Conservation (phyloP, 1,139 yeast species). For the Diutina catenulata region DNA sequence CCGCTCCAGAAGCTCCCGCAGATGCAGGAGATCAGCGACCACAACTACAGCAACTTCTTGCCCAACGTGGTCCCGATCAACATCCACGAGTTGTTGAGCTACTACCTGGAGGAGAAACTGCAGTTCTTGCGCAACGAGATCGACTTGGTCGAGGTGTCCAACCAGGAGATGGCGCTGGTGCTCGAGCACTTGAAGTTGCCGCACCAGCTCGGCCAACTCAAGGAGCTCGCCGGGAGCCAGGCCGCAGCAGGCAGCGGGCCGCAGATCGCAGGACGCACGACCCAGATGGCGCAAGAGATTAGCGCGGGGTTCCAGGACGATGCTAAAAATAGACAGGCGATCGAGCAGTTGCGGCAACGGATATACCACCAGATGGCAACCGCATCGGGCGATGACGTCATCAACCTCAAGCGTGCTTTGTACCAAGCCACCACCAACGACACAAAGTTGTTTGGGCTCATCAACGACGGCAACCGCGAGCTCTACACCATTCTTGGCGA, state of each 20-base stretch:
- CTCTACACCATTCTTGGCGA: conserved; percentile 20
- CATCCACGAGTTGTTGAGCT: conserved; percentile 77
- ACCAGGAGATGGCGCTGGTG: conserved; percentile 67
- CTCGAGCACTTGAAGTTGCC: conserved; percentile 76
- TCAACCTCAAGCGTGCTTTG: conserved; percentile 50
- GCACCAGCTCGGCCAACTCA: conserved; percentile 44
- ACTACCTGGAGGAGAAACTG: conserved; percentile 85
- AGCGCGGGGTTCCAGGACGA: conserved; percentile 15
- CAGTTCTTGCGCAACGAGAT: conserved; percentile 60
- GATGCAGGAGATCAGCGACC: conserved; percentile 30
- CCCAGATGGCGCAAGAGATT: conserved; percentile 19
- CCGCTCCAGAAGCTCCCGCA: not conserved
- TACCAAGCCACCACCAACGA: conserved; percentile 64
- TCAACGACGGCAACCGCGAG: conserved; percentile 16
- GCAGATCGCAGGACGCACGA: conserved; percentile 12
- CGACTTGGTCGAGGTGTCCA: conserved; percentile 67
- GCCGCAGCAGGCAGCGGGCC: not conserved
- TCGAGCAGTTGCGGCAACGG: conserved; percentile 22
- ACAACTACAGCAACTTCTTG: conserved; percentile 48
- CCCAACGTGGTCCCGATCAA: conserved; percentile 75
- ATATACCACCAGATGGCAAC: conserved; percentile 26
- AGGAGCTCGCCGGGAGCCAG: conserved; percentile 18
- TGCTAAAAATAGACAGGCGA: conserved; percentile 14
- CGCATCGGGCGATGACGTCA: conserved; percentile 36
- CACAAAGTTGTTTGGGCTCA: conserved; percentile 32